phyloP scores from a whole-genome alignment of 2,329 filamentous ascomycete species.

The Truncatella angustata region DNA sequence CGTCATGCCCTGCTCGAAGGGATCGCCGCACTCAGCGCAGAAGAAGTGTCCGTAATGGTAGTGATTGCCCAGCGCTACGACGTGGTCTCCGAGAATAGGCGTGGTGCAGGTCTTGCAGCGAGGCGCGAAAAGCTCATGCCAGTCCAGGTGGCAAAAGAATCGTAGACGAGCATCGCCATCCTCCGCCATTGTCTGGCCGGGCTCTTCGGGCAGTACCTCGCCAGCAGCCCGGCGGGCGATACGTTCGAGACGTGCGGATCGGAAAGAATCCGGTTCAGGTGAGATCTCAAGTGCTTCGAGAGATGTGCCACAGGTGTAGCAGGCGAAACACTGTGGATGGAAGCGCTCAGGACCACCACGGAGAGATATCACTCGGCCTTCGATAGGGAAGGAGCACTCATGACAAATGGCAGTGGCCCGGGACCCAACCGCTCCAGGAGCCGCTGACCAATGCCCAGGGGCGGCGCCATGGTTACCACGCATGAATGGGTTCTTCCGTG shows the following conservation, averaged over 20 bases:
- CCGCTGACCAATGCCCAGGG: slow-evolving; percentile 60
- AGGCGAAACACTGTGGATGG: slow-evolving; percentile 90
- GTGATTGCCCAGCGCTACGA: slow-evolving; percentile 89
- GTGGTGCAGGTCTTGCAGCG: slow-evolving; percentile 95
- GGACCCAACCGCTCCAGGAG: slow-evolving; percentile 39
- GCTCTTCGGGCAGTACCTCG: slow-evolving; percentile 59
- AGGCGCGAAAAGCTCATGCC: slow-evolving; percentile 90
- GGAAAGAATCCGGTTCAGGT: slow-evolving; percentile 76
- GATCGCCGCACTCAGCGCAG: slow-evolving; percentile 96
- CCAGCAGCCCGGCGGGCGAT: slow-evolving; percentile 61
- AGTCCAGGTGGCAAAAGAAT: slow-evolving; percentile 98
- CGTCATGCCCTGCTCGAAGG: slow-evolving; percentile 71
- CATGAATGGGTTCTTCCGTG: slow-evolving; percentile 28
- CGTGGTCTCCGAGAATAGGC: slow-evolving; percentile 91
- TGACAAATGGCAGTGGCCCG: slow-evolving; percentile 73
- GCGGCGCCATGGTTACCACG: slow-evolving; percentile 38
- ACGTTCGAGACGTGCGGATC: slow-evolving; percentile 69
- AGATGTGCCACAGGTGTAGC: slow-evolving; percentile 80
- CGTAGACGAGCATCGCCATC: slow-evolving; percentile 73
- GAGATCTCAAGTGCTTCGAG: slow-evolving; percentile 97
- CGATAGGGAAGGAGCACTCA: slow-evolving; percentile 79
- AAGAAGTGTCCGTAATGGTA: slow-evolving; percentile 99
- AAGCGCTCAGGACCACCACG: slow-evolving; percentile 73
- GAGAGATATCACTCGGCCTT: slow-evolving; percentile 85
- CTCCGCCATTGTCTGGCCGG: slow-evolving; percentile 62